Conservation (phyloP, 495 filamentous ascomycete genomes). For the Aspergillus diversus region DNA sequence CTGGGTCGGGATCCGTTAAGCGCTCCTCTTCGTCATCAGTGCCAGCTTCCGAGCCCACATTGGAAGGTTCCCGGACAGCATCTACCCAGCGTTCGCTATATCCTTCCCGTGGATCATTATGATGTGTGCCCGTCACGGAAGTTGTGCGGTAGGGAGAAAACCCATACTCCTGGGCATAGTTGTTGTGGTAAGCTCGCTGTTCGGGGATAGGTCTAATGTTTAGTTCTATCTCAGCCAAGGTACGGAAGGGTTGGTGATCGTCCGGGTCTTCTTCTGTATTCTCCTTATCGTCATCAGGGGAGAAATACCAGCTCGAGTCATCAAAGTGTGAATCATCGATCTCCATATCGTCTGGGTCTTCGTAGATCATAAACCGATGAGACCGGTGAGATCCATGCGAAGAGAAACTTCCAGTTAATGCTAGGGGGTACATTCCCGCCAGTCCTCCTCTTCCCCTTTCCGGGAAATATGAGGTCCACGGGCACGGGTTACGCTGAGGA, state of each 20-base stretch:
- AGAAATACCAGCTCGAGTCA: conserved; percentile 8
- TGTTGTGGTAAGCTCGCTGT: neutral
- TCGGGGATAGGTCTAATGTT: neutral
- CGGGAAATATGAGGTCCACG: neutral
- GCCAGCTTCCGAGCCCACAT: neutral
- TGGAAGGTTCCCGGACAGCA: neutral
- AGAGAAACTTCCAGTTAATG: neutral
- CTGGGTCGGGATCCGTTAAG: neutral
- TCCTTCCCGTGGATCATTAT: neutral
- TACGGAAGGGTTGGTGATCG: neutral
- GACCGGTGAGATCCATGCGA: neutral
- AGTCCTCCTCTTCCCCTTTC: neutral
- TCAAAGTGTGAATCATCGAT: neutral
- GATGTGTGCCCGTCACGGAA: neutral
- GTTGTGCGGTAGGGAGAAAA: neutral
- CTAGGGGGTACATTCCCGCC: neutral
- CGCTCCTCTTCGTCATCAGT: neutral
- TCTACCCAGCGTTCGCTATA: neutral
- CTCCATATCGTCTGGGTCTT: conserved; percentile 23
- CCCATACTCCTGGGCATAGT: neutral
- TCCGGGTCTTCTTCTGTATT: conserved; percentile 6
- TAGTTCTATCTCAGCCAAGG: neutral
- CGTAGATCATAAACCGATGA: conserved; percentile 25
- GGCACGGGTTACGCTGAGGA: neutral
- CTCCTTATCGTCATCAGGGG: conserved; percentile 27